Conservation (phyloP, 768 basidiomycete genomes). For the Mrakia blollopis region DNA sequence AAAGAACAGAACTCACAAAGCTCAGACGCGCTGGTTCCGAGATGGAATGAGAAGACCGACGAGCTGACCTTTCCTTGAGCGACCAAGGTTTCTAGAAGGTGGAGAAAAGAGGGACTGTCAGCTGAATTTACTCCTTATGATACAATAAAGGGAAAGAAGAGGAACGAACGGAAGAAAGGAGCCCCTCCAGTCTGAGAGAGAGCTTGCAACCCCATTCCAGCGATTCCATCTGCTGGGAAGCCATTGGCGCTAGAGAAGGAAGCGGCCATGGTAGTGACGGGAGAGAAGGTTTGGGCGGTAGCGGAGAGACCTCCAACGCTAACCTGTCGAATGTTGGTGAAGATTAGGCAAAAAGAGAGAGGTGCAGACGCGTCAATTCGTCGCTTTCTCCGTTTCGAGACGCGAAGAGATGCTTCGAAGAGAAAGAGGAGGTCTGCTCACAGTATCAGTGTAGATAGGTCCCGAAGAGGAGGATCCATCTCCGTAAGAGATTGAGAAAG, state of each 20-base stretch:
- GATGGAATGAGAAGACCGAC: slow-evolving; percentile 16
- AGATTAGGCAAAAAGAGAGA: no score
- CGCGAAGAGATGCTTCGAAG: not conserved
- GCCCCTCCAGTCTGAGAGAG: not conserved
- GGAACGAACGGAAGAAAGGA: slow-evolving; percentile 21
- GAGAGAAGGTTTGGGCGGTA: not conserved
- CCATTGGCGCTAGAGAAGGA: not conserved
- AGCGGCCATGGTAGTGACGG: not conserved
- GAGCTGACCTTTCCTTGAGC: slow-evolving; percentile 5
- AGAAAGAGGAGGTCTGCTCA: no score
- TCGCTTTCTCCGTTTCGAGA: not conserved
- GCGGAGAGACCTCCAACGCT: not conserved
- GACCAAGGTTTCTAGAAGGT: not conserved
- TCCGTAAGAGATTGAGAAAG: slow-evolving; percentile 51
- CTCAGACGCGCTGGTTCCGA: slow-evolving; percentile 8
- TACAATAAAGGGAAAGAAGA: no score
- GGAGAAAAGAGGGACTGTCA: not conserved
- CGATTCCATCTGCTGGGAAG: slow-evolving; percentile 11
- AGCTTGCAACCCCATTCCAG: not conserved
- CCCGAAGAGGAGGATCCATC: slow-evolving; percentile 53
- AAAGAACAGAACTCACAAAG: slow-evolving; percentile 16
- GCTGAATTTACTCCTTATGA: no score
- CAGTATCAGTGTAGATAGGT: slow-evolving; percentile 50
- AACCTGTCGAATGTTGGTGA: not conserved
- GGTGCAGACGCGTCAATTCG: not conserved